Evolutionary conservation across 805 yeast genomes (phyloP).

Genomic region (Candida suzukii): DNA sequence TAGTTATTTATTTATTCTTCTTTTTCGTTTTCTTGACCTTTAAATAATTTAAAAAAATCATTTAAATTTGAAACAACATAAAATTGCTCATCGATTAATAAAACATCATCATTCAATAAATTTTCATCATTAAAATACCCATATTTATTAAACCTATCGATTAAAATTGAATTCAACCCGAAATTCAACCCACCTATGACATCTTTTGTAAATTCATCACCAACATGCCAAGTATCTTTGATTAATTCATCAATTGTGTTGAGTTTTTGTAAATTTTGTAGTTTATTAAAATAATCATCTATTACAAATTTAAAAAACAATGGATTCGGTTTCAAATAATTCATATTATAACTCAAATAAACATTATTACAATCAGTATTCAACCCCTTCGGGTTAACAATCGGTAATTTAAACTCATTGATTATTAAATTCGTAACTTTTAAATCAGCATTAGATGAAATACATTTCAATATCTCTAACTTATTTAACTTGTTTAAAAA

Average conservation of each 20-base stretch:
- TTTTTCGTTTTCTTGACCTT: not conserved
- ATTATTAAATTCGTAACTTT: slow-evolving; percentile 38
- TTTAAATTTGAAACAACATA: slow-evolving; percentile 12
- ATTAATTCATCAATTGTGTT: not conserved
- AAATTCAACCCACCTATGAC: slow-evolving; percentile 41
- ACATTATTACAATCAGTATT: too few relatives aligned
- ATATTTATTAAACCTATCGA: slow-evolving; percentile 13
- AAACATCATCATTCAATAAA: slow-evolving; percentile 2
- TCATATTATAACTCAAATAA: slow-evolving; percentile 53
- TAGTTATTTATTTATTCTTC: not conserved
- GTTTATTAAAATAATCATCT: slow-evolving; percentile 9
- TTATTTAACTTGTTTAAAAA: slow-evolving; percentile 24
- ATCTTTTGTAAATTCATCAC: slow-evolving; percentile 55
- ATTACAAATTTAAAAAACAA: slow-evolving; percentile 37
- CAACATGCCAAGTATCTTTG: slow-evolving; percentile 52
- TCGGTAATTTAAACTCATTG: slow-evolving; percentile 33
- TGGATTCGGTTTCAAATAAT: slow-evolving; percentile 43
- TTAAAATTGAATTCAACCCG: slow-evolving; percentile 53
- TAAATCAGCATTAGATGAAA: slow-evolving; percentile 59
- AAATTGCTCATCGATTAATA: slow-evolving; percentile 8
- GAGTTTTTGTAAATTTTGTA: not conserved
- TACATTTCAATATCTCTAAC: slow-evolving; percentile 30
- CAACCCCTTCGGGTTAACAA: slow-evolving; percentile 31
- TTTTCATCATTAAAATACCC: slow-evolving; percentile 4
- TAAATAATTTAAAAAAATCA: slow-evolving; percentile 7